Conservation (phyloP, 2,329 filamentous ascomycete genomes). For the Aureobasidium sp. region DNA sequence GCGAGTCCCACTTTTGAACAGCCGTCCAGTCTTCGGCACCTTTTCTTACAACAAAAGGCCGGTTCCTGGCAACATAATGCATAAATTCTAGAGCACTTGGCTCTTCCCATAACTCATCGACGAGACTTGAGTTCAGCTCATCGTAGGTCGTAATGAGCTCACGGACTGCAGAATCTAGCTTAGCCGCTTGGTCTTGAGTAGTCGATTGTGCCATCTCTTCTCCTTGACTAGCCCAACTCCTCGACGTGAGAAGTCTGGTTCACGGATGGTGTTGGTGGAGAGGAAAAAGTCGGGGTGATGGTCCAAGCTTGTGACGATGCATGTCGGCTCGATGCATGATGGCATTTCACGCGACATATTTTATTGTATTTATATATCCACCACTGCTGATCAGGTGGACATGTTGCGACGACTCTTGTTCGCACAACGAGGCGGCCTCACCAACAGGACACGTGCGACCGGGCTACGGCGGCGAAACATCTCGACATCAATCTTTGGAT, state of each 20-base stretch:
- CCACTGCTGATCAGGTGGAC: neutral
- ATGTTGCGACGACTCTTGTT: conserved; percentile 2
- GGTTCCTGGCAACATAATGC: conserved; percentile 64
- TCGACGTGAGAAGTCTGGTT: neutral
- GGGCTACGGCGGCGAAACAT: neutral
- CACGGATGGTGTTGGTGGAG: neutral
- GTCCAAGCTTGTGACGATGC: conserved; percentile 6
- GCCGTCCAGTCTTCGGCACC: conserved; percentile 58
- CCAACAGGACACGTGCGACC: neutral
- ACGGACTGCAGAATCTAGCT: neutral
- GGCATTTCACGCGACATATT: neutral
- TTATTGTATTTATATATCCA: neutral
- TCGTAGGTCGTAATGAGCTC: conserved; percentile 58
- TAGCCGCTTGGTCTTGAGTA: neutral
- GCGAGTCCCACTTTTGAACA: conserved; percentile 51
- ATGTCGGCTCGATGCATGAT: conserved; percentile 3
- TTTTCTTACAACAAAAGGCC: conserved; percentile 61
- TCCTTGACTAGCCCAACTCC: too few species aligned
- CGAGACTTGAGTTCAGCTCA: conserved; percentile 54
- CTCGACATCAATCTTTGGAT: conserved; percentile 3
- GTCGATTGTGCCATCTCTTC: neutral
- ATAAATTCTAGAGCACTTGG: conserved; percentile 73
- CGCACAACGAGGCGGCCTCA: neutral
- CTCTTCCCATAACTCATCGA: conserved; percentile 54
- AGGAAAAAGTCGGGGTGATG: neutral